A percentile compares a stretch with the other conserved stretches of the same genome.
Evolutionary conservation across 139 green algal species (phyloP).

Genomic region (Pedinophyceae sp.): DNA sequence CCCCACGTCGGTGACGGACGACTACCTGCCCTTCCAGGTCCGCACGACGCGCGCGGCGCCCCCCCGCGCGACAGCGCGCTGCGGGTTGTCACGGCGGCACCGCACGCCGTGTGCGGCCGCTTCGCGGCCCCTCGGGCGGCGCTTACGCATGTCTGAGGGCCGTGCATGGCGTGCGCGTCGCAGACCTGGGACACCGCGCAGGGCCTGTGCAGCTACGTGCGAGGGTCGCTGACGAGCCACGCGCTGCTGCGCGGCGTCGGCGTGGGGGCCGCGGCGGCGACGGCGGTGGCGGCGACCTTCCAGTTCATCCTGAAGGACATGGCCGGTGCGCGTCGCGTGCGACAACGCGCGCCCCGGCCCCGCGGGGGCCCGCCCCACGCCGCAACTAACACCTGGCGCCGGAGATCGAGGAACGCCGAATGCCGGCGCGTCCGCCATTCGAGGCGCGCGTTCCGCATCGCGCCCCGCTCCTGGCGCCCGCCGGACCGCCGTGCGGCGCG

Average conservation of each 20-base stretch:
- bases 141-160: too few species aligned
- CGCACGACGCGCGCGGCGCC: too few species aligned
- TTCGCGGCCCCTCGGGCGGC: neutral
- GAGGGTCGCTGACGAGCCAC: constrained; percentile 44
- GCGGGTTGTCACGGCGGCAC: too few species aligned
- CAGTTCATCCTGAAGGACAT: constrained; percentile 54
- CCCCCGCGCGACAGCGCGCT: too few species aligned
- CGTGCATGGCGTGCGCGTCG: too few species aligned
- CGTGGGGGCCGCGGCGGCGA: constrained; percentile 47
- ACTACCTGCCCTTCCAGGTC: constrained; percentile 25
- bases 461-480: too few species aligned
- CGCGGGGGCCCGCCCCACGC: neutral
- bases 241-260: constrained; percentile 52
- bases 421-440: too few species aligned
- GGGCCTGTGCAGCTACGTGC: constrained; percentile 49
- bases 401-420: too few species aligned
- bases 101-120: neutral
- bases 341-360: neutral
- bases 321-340: too few species aligned
- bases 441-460: too few species aligned
- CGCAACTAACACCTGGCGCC: neutral
- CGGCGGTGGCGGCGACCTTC: constrained; percentile 32
- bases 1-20: constrained; percentile 23
- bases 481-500: too few species aligned
- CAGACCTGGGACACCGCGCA: constrained; percentile 40